Evolutionary conservation across 768 basidiomycete species (phyloP).

Genomic region (Boletus tomentosulus): DNA sequence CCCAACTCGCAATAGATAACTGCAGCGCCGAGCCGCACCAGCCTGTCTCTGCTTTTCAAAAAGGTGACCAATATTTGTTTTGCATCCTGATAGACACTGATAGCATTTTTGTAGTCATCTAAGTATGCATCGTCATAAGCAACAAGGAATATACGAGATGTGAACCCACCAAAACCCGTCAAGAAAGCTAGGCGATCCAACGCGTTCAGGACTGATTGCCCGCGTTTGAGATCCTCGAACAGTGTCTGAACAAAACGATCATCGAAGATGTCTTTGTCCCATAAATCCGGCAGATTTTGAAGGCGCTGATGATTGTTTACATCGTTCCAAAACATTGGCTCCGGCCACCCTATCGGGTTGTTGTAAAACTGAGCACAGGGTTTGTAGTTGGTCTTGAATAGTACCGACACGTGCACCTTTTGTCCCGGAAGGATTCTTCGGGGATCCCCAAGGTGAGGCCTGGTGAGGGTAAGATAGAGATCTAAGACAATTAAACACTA

Average conservation of each 20-base stretch:
- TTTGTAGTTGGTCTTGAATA: conserved; percentile 30
- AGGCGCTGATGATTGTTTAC: conserved; percentile 18
- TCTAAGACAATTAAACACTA: background rate
- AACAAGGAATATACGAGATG: background rate
- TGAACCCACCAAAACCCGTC: conserved; percentile 24
- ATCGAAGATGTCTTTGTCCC: conserved; percentile 31
- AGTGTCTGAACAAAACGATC: conserved; percentile 12
- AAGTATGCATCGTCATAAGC: background rate
- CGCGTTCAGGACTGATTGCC: conserved; percentile 15
- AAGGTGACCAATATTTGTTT: conserved; percentile 9
- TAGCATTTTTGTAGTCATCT: conserved; percentile 17
- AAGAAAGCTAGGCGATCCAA: conserved; percentile 30
- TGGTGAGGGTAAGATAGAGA: conserved; percentile 10
- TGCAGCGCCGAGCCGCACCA: conserved; percentile 23
- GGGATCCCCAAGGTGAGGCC: conserved; percentile 25
- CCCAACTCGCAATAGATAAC: conserved; percentile 25
- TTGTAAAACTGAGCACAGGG: conserved; percentile 22
- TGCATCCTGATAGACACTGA: background rate
- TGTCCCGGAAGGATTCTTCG: conserved; percentile 28
- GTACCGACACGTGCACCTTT: conserved; percentile 29
- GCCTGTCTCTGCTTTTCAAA: conserved; percentile 11
- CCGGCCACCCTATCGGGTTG: conserved; percentile 23
- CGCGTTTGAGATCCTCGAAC: conserved; percentile 16
- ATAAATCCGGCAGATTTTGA: conserved; percentile 12
- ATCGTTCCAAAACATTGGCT: conserved; percentile 30